Percentiles rank a stretch among this genome's conserved stretches.
phyloP scores from a whole-genome alignment of 2,329 filamentous ascomycete genomes.

The Aspergillus quadricinctus region DNA sequence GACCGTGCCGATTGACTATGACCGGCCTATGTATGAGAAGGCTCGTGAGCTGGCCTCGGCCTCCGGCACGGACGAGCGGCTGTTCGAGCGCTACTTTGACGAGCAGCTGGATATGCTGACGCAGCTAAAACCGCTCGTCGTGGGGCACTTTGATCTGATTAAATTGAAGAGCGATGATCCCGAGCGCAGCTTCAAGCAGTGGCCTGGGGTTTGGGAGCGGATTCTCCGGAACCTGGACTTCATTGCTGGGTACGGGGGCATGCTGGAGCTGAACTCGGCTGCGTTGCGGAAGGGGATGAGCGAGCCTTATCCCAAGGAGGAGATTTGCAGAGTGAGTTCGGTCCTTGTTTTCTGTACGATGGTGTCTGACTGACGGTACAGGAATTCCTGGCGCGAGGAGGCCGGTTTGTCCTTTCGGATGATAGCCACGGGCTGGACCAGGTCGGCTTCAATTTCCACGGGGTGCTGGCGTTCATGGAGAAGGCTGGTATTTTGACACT shows the following conservation, averaged over 20 bases:
- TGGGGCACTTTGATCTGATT: slow-evolving; percentile 94
- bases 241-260: slow-evolving; percentile 68
- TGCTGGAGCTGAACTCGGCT: slow-evolving; percentile 86
- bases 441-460: slow-evolving; percentile 76
- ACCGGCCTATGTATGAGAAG: slow-evolving; percentile 60
- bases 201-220: slow-evolving; percentile 66
- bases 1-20: slow-evolving; percentile 84
- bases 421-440: slow-evolving; percentile 89
- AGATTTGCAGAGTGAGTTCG: slow-evolving; percentile 66
- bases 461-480: slow-evolving; percentile 66
- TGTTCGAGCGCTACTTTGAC: slow-evolving; percentile 85
- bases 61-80: slow-evolving; percentile 63
- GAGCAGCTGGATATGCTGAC: slow-evolving; percentile 76
- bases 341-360: background rate
- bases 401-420: slow-evolving; percentile 85
- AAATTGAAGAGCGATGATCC: slow-evolving; percentile 71
- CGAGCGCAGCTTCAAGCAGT: slow-evolving; percentile 54
- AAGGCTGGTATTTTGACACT: slow-evolving; percentile 37
- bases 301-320: slow-evolving; percentile 80
- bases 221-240: slow-evolving; percentile 70
- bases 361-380: slow-evolving; percentile 30
- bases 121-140: slow-evolving; percentile 66
- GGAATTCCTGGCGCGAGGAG: slow-evolving; percentile 69
- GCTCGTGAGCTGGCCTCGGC: slow-evolving; percentile 55
- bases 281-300: slow-evolving; percentile 82